A percentile compares a stretch with the other conserved stretches of the same genome.
Evolutionary conservation across 2,329 filamentous ascomycete species (phyloP).

Genomic region (Botryosphaeria dothidea): DNA sequence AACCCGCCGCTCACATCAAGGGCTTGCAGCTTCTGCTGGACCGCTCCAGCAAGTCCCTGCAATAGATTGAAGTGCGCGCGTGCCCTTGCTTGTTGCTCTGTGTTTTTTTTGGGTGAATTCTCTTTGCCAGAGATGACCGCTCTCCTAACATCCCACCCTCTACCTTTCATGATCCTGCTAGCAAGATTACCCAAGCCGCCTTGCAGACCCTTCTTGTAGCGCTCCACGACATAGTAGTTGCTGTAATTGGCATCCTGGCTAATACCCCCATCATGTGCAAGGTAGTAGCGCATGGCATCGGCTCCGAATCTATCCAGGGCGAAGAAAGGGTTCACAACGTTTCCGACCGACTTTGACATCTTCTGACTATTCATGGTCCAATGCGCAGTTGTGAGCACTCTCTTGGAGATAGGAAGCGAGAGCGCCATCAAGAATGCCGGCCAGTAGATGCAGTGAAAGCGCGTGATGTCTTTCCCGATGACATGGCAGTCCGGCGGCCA

Average conservation of each 20-base stretch:
- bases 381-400: slow-evolving; percentile 85
- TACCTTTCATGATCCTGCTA: slow-evolving; percentile 67
- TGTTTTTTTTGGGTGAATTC: slow-evolving; percentile 12
- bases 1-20: slow-evolving; percentile 68
- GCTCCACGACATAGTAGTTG: slow-evolving; percentile 71
- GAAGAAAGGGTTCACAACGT: slow-evolving; percentile 92
- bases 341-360: slow-evolving; percentile 95
- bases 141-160: slow-evolving; percentile 67
- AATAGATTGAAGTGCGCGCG: slow-evolving; percentile 23
- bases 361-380: slow-evolving; percentile 92
- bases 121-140: slow-evolving; percentile 50
- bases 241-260: slow-evolving; percentile 80
- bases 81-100: slow-evolving; percentile 31
- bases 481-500: slow-evolving; percentile 95
- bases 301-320: slow-evolving; percentile 86
- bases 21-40: slow-evolving; percentile 60
- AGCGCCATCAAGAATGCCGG: slow-evolving; percentile 92
- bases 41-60: slow-evolving; percentile 40
- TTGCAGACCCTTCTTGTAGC: slow-evolving; percentile 79
- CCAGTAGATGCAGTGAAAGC: slow-evolving; percentile 98
- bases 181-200: slow-evolving; percentile 78
- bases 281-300: slow-evolving; percentile 86
- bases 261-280: slow-evolving; percentile 78
- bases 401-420: slow-evolving; percentile 73
- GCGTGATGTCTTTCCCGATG: slow-evolving; percentile 93